A percentile compares a stretch with the other conserved stretches of the same genome.
Evolutionary conservation across 2,329 filamentous ascomycete species (phyloP).

Genomic region (Pseudocercospora musae): DNA sequence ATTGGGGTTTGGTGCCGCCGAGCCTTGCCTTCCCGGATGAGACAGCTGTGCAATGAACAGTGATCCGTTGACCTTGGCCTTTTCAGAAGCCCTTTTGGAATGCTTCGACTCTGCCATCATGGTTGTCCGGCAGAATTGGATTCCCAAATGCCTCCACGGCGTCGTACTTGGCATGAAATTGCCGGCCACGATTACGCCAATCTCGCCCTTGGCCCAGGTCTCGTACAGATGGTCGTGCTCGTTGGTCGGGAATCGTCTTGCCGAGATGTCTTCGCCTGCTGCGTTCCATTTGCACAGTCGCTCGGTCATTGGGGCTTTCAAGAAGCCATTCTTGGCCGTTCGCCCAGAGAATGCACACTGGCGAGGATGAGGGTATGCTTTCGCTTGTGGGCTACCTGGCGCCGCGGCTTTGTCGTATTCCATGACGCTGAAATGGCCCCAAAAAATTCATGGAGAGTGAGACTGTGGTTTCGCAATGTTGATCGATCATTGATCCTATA

Average conservation of each 20-base stretch:
- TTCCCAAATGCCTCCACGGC: slow-evolving; percentile 34
- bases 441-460: no score
- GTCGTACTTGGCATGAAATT: slow-evolving; percentile 33
- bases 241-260: slow-evolving; percentile 29
- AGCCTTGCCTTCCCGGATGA: slow-evolving; percentile 33
- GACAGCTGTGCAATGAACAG: slow-evolving; percentile 32
- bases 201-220: slow-evolving; percentile 32
- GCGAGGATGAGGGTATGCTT: slow-evolving; percentile 24
- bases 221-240: slow-evolving; percentile 29
- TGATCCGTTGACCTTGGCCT: slow-evolving; percentile 27
- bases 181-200: slow-evolving; percentile 32
- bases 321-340: slow-evolving; percentile 31
- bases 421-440: slow-evolving; percentile 13
- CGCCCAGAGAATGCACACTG: slow-evolving; percentile 26
- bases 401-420: slow-evolving; percentile 26
- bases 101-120: slow-evolving; percentile 26
- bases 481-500: neutral
- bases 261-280: slow-evolving; percentile 22
- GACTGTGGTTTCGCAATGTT: neutral
- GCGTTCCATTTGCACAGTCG: slow-evolving; percentile 31
- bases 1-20: slow-evolving; percentile 29
- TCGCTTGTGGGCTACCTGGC: slow-evolving; percentile 19
- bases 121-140: slow-evolving; percentile 29
- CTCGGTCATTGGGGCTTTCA: slow-evolving; percentile 35
- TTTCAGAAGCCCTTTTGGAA: slow-evolving; percentile 25